Evolutionary conservation across 257 asterid species (phyloP).

Genomic region (Ilex asprella): DNA sequence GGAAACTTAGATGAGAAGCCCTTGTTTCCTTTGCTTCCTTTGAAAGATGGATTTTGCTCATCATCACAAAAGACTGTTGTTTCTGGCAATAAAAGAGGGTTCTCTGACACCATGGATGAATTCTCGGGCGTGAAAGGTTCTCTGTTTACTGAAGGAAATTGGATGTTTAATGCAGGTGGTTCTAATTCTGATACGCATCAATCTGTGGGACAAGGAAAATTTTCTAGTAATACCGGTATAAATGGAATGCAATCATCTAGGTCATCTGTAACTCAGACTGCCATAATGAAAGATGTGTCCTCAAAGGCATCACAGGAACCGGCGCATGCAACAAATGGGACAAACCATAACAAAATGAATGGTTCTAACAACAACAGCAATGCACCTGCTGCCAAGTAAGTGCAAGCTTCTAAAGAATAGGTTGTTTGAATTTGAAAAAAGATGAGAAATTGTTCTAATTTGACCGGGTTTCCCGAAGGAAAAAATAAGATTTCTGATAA

Average conservation of each 20-base stretch:
- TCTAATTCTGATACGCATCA: constrained; percentile 34
- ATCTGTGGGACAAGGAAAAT: constrained; percentile 22
- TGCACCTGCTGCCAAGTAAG: constrained; percentile 83
- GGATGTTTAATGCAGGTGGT: constrained; percentile 50
- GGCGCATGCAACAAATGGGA: constrained; percentile 8
- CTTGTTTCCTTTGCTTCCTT: constrained; percentile 66
- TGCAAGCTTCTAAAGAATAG: neutral
- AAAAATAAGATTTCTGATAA: no score
- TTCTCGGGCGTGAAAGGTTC: constrained; percentile 38
- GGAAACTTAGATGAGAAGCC: constrained; percentile 56
- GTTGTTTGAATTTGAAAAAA: neutral
- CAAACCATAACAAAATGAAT: constrained; percentile 30
- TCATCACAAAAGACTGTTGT: constrained; percentile 42
- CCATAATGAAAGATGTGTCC: constrained; percentile 30
- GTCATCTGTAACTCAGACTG: constrained; percentile 27
- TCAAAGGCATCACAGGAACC: constrained; percentile 31
- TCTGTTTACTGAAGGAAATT: constrained; percentile 40
- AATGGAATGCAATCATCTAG: constrained; percentile 26
- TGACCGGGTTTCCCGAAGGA: no score
- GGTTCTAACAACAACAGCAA: constrained; percentile 30
- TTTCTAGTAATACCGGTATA: constrained; percentile 29
- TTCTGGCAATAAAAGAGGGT: constrained; percentile 73
- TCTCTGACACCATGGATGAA: constrained; percentile 59
- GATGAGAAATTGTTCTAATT: neutral
- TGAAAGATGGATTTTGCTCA: constrained; percentile 46